A percentile compares a stretch with the other conserved stretches of the same genome.
These are phyloP conservation scores for Pseudocercospora fuligena DNA, from an alignment of 2,329 filamentous ascomycete genomes.

Conservation along the genomic window DNA sequence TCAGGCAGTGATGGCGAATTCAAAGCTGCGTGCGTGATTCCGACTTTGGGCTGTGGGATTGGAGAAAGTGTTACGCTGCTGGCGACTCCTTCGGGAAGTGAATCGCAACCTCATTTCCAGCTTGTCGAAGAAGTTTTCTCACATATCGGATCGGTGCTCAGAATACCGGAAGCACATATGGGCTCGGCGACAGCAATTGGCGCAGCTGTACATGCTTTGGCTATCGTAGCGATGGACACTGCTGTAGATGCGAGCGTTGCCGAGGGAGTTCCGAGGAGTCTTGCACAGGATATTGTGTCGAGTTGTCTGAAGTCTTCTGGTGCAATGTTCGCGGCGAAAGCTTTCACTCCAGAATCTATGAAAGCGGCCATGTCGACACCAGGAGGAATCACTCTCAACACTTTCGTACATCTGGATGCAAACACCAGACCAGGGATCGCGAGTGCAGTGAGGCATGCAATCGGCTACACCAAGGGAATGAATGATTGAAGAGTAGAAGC, in stretches of 20 bases:
- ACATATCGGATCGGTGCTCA: slow-evolving; percentile 26
- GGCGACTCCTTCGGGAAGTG: slow-evolving; percentile 18
- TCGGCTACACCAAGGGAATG: slow-evolving; percentile 19
- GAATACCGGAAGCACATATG: slow-evolving; percentile 33
- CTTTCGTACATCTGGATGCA: slow-evolving; percentile 30
- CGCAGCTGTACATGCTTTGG: slow-evolving; percentile 35
- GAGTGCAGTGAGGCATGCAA: slow-evolving; percentile 16
- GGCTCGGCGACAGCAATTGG: slow-evolving; percentile 33
- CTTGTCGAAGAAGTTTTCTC: slow-evolving; percentile 21
- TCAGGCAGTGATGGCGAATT: slow-evolving; percentile 13
- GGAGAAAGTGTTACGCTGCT: slow-evolving; percentile 31
- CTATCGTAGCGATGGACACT: slow-evolving; percentile 33
- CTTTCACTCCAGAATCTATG: slow-evolving; percentile 34
- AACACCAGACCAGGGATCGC: slow-evolving; percentile 11
- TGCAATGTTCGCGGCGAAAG: slow-evolving; percentile 26
- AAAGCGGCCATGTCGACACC: slow-evolving; percentile 37
- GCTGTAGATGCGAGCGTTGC: slow-evolving; percentile 35
- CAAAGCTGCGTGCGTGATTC: slow-evolving; percentile 29
- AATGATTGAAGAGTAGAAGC: slow-evolving; percentile 7
- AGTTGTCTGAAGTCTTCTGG: slow-evolving; percentile 30
- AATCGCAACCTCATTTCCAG: slow-evolving; percentile 18
- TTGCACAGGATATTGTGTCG: slow-evolving; percentile 29
- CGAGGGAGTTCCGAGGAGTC: slow-evolving; percentile 30
- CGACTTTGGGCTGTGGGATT: slow-evolving; percentile 29
- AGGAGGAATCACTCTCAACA: slow-evolving; percentile 33